A percentile compares a stretch with the other conserved stretches of the same genome.
Evolutionary conservation across 257 asterid species (phyloP).

Genomic region (Echium plantagineum): DNA sequence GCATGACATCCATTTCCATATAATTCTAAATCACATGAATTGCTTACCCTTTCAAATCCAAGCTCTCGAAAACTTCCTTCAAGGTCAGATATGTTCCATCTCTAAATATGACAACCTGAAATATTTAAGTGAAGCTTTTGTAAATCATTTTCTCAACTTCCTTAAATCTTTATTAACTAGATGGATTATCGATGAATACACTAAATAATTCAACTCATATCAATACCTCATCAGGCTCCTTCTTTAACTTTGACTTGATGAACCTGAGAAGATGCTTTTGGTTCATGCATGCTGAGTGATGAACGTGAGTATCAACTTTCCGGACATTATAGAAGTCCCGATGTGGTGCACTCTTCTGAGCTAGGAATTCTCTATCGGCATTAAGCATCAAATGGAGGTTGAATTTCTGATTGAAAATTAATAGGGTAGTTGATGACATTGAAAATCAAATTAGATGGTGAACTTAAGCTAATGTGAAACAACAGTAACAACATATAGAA

Average conservation of each 20-base stretch:
- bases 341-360: slow-evolving; percentile 99
- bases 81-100: slow-evolving; percentile 89
- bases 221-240: slow-evolving; percentile 8
- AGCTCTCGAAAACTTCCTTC: slow-evolving; percentile 92
- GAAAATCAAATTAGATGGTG: slow-evolving; percentile 4
- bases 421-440: not conserved
- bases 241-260: slow-evolving; percentile 1
- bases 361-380: slow-evolving; percentile 95
- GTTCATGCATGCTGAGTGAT: slow-evolving; percentile 29
- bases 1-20: not conserved
- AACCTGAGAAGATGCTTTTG: slow-evolving; percentile 5
- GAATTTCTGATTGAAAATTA: slow-evolving; percentile 57
- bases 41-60: slow-evolving; percentile 45
- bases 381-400: slow-evolving; percentile 98
- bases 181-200: not conserved
- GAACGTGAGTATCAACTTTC: slow-evolving; percentile 97
- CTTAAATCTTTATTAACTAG: not conserved
- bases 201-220: slow-evolving; percentile 26
- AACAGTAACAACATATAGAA: slow-evolving; percentile 7
- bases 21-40: not conserved
- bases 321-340: slow-evolving; percentile 97
- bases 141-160: not conserved
- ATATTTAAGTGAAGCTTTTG: not conserved
- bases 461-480: not conserved
- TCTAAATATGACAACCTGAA: slow-evolving; percentile 87